These are phyloP conservation scores for Rutstroemia sp. DNA, from an alignment of 2,329 filamentous ascomycete species.

Conservation along the genomic window DNA sequence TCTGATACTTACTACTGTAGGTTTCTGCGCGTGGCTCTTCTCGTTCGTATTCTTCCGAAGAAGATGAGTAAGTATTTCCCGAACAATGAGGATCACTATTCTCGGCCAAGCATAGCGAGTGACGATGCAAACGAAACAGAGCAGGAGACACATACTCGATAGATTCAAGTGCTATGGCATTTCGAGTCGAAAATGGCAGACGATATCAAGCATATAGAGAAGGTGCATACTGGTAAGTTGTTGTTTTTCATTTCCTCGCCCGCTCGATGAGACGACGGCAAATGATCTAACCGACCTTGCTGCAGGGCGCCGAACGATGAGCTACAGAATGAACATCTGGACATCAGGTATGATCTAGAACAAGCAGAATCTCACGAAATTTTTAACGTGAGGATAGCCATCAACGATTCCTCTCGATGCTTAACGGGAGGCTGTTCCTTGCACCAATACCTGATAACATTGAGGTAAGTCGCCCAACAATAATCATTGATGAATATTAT, in stretches of 20 bases:
- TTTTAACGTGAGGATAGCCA: conserved; percentile 23
- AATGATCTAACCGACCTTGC: background rate
- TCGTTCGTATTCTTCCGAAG: background rate
- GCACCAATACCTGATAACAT: conserved; percentile 27
- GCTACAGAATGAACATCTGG: conserved; percentile 24
- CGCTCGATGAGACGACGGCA: background rate
- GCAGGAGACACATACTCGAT: conserved; percentile 28
- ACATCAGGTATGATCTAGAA: conserved; percentile 15
- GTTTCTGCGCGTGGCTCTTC: background rate
- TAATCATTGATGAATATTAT: background rate
- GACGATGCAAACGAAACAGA: background rate
- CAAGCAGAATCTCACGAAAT: background rate
- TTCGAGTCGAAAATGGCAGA: conserved; percentile 38
- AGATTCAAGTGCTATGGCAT: conserved; percentile 25
- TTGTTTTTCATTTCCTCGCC: background rate
- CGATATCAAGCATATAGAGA: conserved; percentile 41
- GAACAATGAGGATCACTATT: background rate
- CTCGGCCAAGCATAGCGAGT: background rate
- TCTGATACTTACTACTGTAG: background rate
- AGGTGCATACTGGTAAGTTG: conserved; percentile 30
- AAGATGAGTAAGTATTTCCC: conserved; percentile 5
- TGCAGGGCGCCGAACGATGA: conserved; percentile 28
- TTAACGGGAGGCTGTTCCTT: conserved; percentile 21
- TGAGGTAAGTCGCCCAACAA: conserved; percentile 10
- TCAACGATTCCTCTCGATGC: conserved; percentile 21